Evolutionary conservation across 768 basidiomycete species (phyloP).

Genomic region (Naganishia randhawae): DNA sequence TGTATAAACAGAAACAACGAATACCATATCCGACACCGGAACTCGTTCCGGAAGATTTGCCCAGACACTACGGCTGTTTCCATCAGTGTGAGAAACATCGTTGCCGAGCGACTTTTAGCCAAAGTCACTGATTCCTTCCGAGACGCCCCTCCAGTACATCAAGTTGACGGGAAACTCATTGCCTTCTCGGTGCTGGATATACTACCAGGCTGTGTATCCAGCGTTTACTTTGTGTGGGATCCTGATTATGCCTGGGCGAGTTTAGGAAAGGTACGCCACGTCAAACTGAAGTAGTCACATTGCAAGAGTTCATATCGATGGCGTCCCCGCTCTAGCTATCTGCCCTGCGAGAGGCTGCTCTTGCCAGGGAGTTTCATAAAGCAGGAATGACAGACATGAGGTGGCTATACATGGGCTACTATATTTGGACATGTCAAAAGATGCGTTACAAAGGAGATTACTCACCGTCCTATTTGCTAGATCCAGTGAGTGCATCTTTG

Average conservation of each 20-base stretch:
- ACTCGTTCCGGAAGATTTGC: slow-evolving; percentile 58
- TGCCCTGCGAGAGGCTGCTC: slow-evolving; percentile 72
- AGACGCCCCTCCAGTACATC: slow-evolving; percentile 54
- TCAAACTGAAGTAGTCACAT: too few species aligned
- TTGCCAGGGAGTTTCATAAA: slow-evolving; percentile 69
- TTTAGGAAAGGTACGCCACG: slow-evolving; percentile 46
- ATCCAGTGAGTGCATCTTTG: slow-evolving; percentile 62
- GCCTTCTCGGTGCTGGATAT: slow-evolving; percentile 88
- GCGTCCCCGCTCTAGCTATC: slow-evolving; percentile 61
- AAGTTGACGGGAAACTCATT: slow-evolving; percentile 72
- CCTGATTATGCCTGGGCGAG: slow-evolving; percentile 51
- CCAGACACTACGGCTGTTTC: slow-evolving; percentile 80
- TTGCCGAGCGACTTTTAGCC: background rate
- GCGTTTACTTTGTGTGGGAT: slow-evolving; percentile 89
- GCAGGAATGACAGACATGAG: slow-evolving; percentile 64
- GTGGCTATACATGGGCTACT: slow-evolving; percentile 88
- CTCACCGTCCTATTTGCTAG: slow-evolving; percentile 75
- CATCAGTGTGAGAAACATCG: slow-evolving; percentile 62
- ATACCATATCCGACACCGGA: slow-evolving; percentile 6
- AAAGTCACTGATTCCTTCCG: background rate
- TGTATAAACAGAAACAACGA: slow-evolving; percentile 10
- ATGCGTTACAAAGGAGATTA: slow-evolving; percentile 98
- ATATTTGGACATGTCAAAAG: slow-evolving; percentile 85
- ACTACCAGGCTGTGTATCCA: slow-evolving; percentile 72
- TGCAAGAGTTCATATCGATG: too few species aligned